Evolutionary conservation across 306 rosid species (phyloP).

Genomic region (Mimosa bimucronata): DNA sequence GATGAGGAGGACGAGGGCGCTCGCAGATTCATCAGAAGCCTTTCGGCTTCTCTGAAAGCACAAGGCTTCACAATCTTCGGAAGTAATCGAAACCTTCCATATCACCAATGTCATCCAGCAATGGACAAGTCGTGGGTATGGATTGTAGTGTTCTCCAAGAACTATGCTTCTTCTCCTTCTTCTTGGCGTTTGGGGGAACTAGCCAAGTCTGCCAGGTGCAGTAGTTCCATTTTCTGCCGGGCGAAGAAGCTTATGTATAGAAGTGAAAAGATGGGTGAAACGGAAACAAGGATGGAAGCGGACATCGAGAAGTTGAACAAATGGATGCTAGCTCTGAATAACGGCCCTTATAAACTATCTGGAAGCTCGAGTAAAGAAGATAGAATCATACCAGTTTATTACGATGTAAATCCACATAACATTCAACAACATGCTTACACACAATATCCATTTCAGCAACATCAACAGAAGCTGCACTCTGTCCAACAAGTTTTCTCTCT

Average conservation of each 20-base stretch:
- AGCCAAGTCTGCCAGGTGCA: no score
- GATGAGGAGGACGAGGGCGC: neutral
- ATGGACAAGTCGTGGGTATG: neutral
- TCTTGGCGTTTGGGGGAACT: neutral
- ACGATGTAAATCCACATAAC: neutral
- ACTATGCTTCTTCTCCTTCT: neutral
- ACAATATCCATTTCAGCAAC: no score
- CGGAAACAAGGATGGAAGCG: neutral
- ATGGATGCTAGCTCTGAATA: neutral
- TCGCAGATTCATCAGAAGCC: neutral
- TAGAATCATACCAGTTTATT: no score
- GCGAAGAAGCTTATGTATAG: no score
- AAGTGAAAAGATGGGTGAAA: no score
- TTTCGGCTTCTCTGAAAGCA: neutral
- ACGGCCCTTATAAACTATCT: rapidly evolving
- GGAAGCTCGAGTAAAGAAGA: neutral
- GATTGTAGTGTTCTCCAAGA: neutral
- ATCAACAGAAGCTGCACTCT: neutral
- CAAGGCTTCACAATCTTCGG: neutral
- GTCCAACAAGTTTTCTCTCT: neutral
- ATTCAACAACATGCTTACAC: neutral
- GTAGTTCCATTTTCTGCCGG: no score
- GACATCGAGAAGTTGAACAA: neutral
- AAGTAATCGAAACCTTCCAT: neutral
- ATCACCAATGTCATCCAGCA: neutral